Conservation (phyloP, 2,329 filamentous ascomycete species). For the Diplodia sapinea region DNA sequence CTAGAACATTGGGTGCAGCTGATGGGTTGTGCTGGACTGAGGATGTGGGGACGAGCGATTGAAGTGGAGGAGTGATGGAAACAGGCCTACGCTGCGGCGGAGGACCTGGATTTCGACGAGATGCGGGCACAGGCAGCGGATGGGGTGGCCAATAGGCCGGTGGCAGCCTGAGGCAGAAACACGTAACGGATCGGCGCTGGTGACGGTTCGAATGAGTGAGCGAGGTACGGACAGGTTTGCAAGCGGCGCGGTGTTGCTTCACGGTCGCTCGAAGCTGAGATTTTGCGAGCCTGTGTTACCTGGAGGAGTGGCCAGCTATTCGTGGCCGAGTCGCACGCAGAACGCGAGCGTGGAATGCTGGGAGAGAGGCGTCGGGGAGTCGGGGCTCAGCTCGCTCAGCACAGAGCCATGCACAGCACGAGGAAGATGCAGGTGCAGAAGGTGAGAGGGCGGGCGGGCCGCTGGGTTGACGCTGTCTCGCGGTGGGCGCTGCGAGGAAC, state of each 20-base stretch:
- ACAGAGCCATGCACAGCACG: constrained; percentile 23
- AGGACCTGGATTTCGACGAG: neutral
- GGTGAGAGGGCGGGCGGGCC: constrained; percentile 11
- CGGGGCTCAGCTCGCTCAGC: constrained; percentile 8
- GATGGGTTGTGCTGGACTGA: neutral
- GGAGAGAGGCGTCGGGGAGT: neutral
- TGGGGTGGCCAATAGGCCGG: constrained; percentile 10
- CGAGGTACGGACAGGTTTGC: constrained; percentile 11
- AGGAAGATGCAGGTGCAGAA: constrained; percentile 26
- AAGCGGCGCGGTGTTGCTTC: constrained; percentile 20
- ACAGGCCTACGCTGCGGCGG: neutral
- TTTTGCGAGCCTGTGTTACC: constrained; percentile 23
- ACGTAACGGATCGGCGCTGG: constrained; percentile 5
- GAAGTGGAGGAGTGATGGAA: neutral
- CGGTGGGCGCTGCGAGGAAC: neutral
- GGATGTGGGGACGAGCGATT: neutral
- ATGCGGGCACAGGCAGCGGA: neutral
- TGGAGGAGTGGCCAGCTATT: constrained; percentile 13
- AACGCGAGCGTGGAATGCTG: constrained; percentile 18
- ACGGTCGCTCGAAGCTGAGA: constrained; percentile 27
- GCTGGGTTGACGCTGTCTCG: constrained; percentile 15
- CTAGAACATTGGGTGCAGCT: constrained; percentile 17
- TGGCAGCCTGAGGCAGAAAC: neutral
- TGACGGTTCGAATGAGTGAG: constrained; percentile 12
- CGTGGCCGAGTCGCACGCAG: constrained; percentile 25